Conservation (phyloP, 2,329 filamentous ascomycete species). For the Pestalotiopsis sp. region DNA sequence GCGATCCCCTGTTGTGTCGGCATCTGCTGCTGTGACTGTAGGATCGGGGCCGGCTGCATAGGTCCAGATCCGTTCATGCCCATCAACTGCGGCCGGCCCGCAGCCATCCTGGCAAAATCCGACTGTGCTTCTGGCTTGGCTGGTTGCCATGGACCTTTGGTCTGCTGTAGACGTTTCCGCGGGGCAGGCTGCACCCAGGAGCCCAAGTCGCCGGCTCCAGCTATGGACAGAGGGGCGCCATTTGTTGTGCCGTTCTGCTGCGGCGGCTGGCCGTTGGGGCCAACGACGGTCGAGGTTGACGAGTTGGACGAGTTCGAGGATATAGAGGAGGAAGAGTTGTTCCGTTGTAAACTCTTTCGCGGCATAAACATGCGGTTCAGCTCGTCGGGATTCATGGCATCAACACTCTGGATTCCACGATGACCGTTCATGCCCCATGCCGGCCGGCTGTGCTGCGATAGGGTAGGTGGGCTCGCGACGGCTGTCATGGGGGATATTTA, state of each 20-base stretch:
- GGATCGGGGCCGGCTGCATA: slow-evolving; percentile 40
- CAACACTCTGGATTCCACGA: slow-evolving; percentile 42
- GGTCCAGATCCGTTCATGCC: slow-evolving; percentile 44
- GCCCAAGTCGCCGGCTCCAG: slow-evolving; percentile 47
- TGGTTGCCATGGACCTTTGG: slow-evolving; percentile 49
- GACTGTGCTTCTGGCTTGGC: slow-evolving; percentile 49
- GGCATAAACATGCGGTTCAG: slow-evolving; percentile 86
- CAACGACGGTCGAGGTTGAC: slow-evolving; percentile 65
- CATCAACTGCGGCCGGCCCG: slow-evolving; percentile 39
- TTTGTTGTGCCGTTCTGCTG: slow-evolving; percentile 44
- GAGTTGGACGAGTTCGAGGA: slow-evolving; percentile 65
- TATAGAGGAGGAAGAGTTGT: slow-evolving; percentile 89
- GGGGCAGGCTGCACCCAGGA: slow-evolving; percentile 51
- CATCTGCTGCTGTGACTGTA: slow-evolving; percentile 40
- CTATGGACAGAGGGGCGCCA: slow-evolving; percentile 51
- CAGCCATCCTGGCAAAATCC: slow-evolving; percentile 48
- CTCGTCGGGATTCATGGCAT: slow-evolving; percentile 82
- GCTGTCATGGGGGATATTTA: slow-evolving; percentile 61
- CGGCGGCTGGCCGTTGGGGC: slow-evolving; percentile 42
- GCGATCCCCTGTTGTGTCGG: slow-evolving; percentile 49
- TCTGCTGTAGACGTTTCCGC: slow-evolving; percentile 55
- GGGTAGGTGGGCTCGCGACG: slow-evolving; percentile 66
- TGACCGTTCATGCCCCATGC: slow-evolving; percentile 65
- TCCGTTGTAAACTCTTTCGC: slow-evolving; percentile 83
- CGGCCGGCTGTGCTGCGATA: slow-evolving; percentile 65